These are phyloP conservation scores for Micractinium conductrix DNA, from an alignment of 139 green algal species.

Conservation along the genomic window DNA sequence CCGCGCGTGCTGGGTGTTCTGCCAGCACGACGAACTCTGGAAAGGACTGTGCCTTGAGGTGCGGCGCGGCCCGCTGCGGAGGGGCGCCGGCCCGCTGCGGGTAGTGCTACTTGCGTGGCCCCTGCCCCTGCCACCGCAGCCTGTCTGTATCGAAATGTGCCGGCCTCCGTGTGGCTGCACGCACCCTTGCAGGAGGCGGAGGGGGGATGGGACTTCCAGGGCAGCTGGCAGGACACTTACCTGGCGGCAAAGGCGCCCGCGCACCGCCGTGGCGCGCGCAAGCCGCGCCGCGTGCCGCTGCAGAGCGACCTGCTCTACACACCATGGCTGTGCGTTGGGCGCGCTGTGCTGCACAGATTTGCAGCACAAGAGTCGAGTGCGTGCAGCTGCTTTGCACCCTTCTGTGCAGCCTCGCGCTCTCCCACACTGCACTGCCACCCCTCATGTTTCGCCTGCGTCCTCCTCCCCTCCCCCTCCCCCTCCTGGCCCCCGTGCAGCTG, in stretches of 20 bases:
- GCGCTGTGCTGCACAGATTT: slow-evolving; percentile 41
- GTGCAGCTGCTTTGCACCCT: neutral
- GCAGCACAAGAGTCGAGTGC: neutral
- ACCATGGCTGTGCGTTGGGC: slow-evolving; percentile 71
- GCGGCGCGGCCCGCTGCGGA: no score
- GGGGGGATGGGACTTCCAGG: slow-evolving; percentile 46
- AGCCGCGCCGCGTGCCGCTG: slow-evolving; percentile 38
- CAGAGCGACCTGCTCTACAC: slow-evolving; percentile 91
- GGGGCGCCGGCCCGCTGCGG: no score
- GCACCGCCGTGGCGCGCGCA: neutral
- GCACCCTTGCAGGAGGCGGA: slow-evolving; percentile 45
- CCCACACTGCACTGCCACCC: no score
- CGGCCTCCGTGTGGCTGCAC: no score
- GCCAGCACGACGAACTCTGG: slow-evolving; percentile 89
- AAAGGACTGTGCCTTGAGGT: slow-evolving; percentile 84
- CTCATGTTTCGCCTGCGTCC: no score
- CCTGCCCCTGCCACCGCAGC: no score
- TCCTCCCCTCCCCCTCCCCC: neutral
- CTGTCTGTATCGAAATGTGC: no score
- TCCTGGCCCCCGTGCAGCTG: slow-evolving; percentile 1
- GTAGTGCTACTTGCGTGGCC: no score
- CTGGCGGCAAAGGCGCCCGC: neutral
- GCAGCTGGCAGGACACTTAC: slow-evolving; percentile 72
- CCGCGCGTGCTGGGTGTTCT: slow-evolving; percentile 82
- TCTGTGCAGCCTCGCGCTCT: neutral